Evolutionary conservation across 192 early-diverging fungal genomes (phyloP), one percentile per base, ranked within the genome.

Genomic region (Podila verticillata): DNA sequence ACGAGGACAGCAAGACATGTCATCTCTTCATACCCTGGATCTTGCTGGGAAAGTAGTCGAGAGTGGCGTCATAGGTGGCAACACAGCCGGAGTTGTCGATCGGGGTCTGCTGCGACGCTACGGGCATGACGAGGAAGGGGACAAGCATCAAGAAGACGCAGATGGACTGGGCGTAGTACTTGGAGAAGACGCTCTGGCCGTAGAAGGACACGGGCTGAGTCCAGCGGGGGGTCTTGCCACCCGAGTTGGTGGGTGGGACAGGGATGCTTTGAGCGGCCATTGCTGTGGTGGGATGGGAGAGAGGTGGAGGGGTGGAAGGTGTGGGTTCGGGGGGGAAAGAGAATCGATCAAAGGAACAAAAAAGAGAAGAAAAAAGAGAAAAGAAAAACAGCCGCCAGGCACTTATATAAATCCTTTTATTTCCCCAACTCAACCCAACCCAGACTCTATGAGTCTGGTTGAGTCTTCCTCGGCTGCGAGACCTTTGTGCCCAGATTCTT

Each of bases 31-130:
- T 68, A 57, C 85, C 82, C 31, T 73, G 72, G 22, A 60, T 65
- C 63, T 89, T 89, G 66, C 59, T 62, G 22, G 85, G 75, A 54
- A 89, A 87, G 66, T 89, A 89, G 49, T 89, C 88, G 3, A 56
- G 54, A n/a, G 72, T 62, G 24, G 77, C 31, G 69, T 85, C 73
- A 60, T 75, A 87, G 48, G 34, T 82, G 24, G 63, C 34, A 26
- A 72, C 75, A 58, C 82, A 80, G 39, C 4, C 61, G 24, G 51
- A 57, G 22, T 56, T 48, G 31, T 60, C 58, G 48, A 84, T 67
- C 19, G 74, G 63, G 5, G 26, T 34, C 69, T 86, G 78, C 10
- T 82, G 77, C 30, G 70, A 66, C 12, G 65, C 79, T 1, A 63
- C 59, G n/a, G 73, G 80, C 15, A 56, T 20, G 31, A 57, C 69